Conservation (phyloP, 2,329 filamentous ascomycete species). For the Periconia macrospinosa region DNA sequence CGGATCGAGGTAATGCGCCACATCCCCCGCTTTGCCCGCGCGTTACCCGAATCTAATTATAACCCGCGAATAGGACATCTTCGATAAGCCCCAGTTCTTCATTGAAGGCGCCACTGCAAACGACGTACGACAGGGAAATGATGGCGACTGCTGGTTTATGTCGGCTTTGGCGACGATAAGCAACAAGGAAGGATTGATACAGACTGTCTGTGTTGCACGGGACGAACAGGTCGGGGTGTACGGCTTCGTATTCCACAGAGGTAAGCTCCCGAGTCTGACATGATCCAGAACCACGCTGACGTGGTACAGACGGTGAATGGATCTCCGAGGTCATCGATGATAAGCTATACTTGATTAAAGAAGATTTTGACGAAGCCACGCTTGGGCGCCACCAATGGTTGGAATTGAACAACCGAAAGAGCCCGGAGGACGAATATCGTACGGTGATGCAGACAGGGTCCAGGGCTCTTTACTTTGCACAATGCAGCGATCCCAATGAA, state of each 20-base stretch:
- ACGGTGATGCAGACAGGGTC: slow-evolving; percentile 74
- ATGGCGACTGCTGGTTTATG: slow-evolving; percentile 86
- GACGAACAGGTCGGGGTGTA: slow-evolving; percentile 78
- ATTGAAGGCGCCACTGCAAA: slow-evolving; percentile 75
- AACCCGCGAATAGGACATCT: slow-evolving; percentile 65
- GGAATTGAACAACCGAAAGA: slow-evolving; percentile 70
- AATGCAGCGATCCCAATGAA: slow-evolving; percentile 74
- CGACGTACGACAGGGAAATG: slow-evolving; percentile 76
- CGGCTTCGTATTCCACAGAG: slow-evolving; percentile 80
- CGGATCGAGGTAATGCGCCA: slow-evolving; percentile 57
- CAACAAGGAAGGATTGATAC: slow-evolving; percentile 71
- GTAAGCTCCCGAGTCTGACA: slow-evolving; percentile 35
- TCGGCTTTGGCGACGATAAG: slow-evolving; percentile 76
- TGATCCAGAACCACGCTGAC: slow-evolving; percentile 21
- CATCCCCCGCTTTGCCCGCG: slow-evolving; percentile 1
- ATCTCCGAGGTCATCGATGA: slow-evolving; percentile 90
- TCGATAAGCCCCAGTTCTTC: slow-evolving; percentile 75
- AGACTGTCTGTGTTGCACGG: slow-evolving; percentile 71
- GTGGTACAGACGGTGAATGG: slow-evolving; percentile 74
- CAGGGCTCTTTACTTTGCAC: slow-evolving; percentile 76
- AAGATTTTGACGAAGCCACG: slow-evolving; percentile 75
- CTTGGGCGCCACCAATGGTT: slow-evolving; percentile 74
- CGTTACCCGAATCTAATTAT: slow-evolving; percentile 15
- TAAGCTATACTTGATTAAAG: slow-evolving; percentile 81
- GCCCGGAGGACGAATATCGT: slow-evolving; percentile 69